Base-by-base conservation (phyloP, 2,329 filamentous ascomycete genomes). In the Xylaria multiplex region DNA sequence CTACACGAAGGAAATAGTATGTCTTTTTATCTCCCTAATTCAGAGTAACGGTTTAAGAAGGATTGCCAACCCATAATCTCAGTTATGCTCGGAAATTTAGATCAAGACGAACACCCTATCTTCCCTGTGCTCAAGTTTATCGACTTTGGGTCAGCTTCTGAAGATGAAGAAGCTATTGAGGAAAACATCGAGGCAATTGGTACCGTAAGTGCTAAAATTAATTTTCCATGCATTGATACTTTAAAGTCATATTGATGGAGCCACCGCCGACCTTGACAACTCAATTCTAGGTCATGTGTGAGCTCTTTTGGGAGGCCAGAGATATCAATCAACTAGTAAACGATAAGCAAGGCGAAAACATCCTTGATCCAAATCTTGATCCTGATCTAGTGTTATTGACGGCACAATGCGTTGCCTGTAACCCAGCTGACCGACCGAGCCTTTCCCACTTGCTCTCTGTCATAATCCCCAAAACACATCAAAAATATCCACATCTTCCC, bases 121-220 rank as follows among this genome's bases (percentile, higher is more conserved):
- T 58, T 58, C 27, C 55, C 55, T 24, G 30, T 49, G n/a, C n/a
- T 58, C 3, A 58, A 58, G 30, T 2, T 58, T 2, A 58, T 58
- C 6, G 55, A 48, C 11, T 58, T 58, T 27, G 43, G 55, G 6
- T 14, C 46, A 6, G 13, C 55, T 11, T 5, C 4, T 37, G 11
- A 16, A 9, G n/a, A 1, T 1, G 19, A 9, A 8, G n/a, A 35
- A 3, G 27, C n/a, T 1, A 14, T 49, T 37, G 27, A 24, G 30
- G 43, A 49, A 6, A 58, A 58, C 3, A 58, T 58, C n/a, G 4
- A 1, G 11, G n/a, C 8, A 6, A 35, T 58, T 27, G 55, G 55
- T 24, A 1, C 6, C 0, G 55, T 48, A 49, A 11, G 55, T 58
- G 13, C n/a, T 27, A 32, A 43, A 11, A 48, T 27, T 27, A 1